A percentile compares a stretch with the other conserved stretches of the same genome.
These are phyloP conservation scores for Cicer arietinum DNA, from an alignment of 306 rosid species.

Conservation along the genomic window DNA sequence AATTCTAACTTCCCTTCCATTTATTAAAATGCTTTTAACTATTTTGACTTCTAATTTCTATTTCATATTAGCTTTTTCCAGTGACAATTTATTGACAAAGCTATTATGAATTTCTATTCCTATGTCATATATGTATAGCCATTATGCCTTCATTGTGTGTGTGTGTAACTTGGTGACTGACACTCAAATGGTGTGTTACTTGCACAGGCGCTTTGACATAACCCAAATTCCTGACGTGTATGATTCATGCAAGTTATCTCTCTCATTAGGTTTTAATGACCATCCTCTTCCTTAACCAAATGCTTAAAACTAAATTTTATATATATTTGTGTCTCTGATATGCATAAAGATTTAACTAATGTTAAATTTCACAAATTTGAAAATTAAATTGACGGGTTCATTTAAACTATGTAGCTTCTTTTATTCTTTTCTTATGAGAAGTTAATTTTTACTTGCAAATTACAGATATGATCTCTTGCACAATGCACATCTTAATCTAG, in stretches of 20 bases:
- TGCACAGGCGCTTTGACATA: conserved; percentile 89
- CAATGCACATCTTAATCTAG: conserved; percentile 91
- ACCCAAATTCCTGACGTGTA: conserved; percentile 94
- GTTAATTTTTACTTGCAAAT: conserved; percentile 46
- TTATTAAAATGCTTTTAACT: too few species aligned
- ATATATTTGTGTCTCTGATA: background rate
- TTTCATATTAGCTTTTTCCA: too few species aligned
- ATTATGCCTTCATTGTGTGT: background rate
- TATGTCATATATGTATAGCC: background rate
- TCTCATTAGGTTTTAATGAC: conserved; percentile 19
- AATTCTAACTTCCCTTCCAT: too few species aligned
- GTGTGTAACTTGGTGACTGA: conserved; percentile 9
- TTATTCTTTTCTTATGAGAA: conserved; percentile 26
- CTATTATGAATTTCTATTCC: too few species aligned
- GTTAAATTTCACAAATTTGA: conserved; percentile 26
- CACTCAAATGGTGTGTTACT: conserved; percentile 43
- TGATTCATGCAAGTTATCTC: conserved; percentile 86
- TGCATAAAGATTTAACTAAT: conserved; percentile 3
- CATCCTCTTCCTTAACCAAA: conserved; percentile 20
- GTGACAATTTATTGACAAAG: too few species aligned
- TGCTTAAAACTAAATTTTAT: conserved; percentile 9
- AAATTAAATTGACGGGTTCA: conserved; percentile 32
- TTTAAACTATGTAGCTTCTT: conserved; percentile 23
- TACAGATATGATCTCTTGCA: conserved; percentile 94
- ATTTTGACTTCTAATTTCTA: too few species aligned